Conservation (phyloP, 331 rosid genomes). For the Prunus yedoensis region DNA sequence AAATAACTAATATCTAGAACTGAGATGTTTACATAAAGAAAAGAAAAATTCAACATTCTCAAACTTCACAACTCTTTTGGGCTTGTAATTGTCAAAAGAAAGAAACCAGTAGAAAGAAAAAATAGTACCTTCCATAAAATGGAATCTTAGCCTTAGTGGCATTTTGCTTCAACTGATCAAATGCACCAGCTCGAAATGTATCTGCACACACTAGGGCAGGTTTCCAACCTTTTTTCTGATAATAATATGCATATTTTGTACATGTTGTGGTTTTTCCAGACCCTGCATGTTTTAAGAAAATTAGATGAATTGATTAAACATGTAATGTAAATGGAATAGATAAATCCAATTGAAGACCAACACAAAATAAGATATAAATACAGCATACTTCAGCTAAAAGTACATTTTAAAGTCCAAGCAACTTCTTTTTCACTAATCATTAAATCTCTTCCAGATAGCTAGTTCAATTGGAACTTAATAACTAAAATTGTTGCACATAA, state of each 20-base stretch:
- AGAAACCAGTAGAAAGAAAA: conserved; percentile 5
- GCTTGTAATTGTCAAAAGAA: conserved; percentile 11
- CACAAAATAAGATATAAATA: neutral
- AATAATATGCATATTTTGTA: conserved; percentile 71
- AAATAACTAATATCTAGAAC: neutral
- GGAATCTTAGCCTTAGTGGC: conserved; percentile 94
- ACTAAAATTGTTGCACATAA: neutral
- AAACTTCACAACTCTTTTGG: neutral
- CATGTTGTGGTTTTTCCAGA: conserved; percentile 87
- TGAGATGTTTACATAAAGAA: neutral
- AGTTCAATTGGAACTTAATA: neutral
- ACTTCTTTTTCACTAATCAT: neutral
- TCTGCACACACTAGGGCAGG: no score
- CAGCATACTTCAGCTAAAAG: neutral
- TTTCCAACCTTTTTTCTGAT: conserved; percentile 85
- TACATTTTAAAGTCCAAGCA: neutral
- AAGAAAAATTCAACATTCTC: neutral
- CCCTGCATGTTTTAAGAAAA: conserved; percentile 41
- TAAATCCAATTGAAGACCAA: neutral
- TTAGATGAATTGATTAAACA: neutral
- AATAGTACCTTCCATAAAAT: conserved; percentile 75
- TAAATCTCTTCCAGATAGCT: neutral
- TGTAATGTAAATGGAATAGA: neutral
- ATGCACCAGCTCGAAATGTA: conserved; percentile 90
- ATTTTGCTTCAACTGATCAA: conserved; percentile 88